Evolutionary conservation across 768 basidiomycete species (phyloP), one percentile per base, ranked within the genome.

Genomic region (Daedaleopsis nitida): DNA sequence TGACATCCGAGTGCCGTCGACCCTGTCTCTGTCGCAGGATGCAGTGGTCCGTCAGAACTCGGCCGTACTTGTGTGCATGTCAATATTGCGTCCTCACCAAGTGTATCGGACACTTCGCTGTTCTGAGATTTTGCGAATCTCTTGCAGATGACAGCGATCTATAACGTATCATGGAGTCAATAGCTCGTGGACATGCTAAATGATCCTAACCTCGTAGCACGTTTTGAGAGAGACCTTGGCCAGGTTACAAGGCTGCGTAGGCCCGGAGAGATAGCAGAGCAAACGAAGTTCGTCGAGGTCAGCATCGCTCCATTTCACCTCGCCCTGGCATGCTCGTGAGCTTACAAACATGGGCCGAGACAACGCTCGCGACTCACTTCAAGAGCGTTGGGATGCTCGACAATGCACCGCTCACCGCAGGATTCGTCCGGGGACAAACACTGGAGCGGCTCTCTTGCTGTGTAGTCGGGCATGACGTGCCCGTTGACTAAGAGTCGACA

Each of bases 141-240:
- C 24, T 34, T 35, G 24, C 43, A 57, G 14, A 62, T 27, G 7
- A 48, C n/a, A 5, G 60, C 55, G 13, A 62, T 44, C 60, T 62
- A 38, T 13, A 3, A 21, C 8, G 12, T 13, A 27, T 35, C 13
- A 37, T n/a, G 10, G 39, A 3, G n/a, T n/a, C n/a, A n/a, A n/a
- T n/a, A n/a, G n/a, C n/a, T n/a, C n/a, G n/a, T n/a, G n/a, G n/a
- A n/a, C n/a, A n/a, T n/a, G n/a, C n/a, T n/a, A n/a, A n/a, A n/a
- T n/a, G n/a, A n/a, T n/a, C n/a, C 54, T 38, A 57, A 87, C 88
- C 76, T 90, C 85, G 32, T 72, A 70, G 69, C 89, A 91, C 6
- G 86, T 82, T 62, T 83, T 86, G 11, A 76, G 75, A 68, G 83
- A 83, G 16, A 89, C 72, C 1, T 75, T 68, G 17, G 85, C 82